Conservation (phyloP, 2,329 filamentous ascomycete genomes). For the Escovopsis sp. region DNA sequence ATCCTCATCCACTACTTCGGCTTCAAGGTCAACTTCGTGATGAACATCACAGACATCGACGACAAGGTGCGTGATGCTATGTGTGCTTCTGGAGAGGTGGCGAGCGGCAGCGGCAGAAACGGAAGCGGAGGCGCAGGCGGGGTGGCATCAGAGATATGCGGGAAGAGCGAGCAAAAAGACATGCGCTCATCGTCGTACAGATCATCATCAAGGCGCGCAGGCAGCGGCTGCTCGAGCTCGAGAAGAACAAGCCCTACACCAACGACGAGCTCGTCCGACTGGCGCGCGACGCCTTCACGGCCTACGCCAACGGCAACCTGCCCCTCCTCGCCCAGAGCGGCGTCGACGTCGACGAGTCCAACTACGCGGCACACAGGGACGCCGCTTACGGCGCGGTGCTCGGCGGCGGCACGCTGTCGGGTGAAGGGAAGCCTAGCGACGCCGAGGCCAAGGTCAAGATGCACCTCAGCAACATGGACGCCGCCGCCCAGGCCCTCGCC, state of each 20-base stretch:
- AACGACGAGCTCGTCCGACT: conserved; percentile 31
- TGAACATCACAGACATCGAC: conserved; percentile 84
- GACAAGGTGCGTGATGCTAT: conserved; percentile 41
- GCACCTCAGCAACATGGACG: conserved; percentile 55
- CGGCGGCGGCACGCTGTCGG: conserved; percentile 38
- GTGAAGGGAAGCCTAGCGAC: conserved; percentile 51
- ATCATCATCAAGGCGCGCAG: conserved; percentile 54
- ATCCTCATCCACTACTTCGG: conserved; percentile 73
- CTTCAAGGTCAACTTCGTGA: conserved; percentile 73
- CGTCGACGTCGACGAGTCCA: conserved; percentile 30
- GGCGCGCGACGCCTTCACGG: conserved; percentile 36
- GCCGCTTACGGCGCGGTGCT: conserved; percentile 39
- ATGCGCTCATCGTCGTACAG: conserved; percentile 15
- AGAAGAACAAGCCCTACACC: conserved; percentile 52
- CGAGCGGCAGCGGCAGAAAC: too few relatives aligned
- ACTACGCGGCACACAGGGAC: conserved; percentile 36
- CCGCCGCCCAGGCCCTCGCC: conserved; percentile 34
- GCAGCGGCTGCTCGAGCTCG: conserved; percentile 66
- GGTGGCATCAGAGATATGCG: background rate
- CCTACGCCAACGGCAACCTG: conserved; percentile 41
- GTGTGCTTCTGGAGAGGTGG: background rate
- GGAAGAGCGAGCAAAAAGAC: too few relatives aligned
- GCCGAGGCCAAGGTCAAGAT: conserved; percentile 81
- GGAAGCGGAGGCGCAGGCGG: background rate
- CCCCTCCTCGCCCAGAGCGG: conserved; percentile 33